These are phyloP conservation scores for Paramecium biaurelia DNA, from an alignment of 73 alveolate species.

Conservation along the genomic window DNA sequence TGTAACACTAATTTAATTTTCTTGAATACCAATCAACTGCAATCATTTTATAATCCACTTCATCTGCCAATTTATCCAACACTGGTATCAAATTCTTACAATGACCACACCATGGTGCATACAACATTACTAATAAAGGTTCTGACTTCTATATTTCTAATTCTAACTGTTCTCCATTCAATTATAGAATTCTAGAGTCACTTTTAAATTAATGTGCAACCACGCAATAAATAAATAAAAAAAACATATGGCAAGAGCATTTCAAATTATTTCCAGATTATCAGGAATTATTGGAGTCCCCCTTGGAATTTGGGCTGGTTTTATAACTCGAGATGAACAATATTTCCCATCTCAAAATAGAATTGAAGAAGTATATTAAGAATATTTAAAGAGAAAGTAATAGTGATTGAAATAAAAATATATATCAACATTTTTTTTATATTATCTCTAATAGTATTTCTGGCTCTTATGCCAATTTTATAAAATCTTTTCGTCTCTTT, in stretches of 20 bases:
- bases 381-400: not conserved
- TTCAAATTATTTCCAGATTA: not conserved
- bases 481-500: slow-evolving; percentile 12
- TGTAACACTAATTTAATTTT: not conserved
- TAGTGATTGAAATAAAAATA: not conserved
- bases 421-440: slow-evolving; percentile 24
- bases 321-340: slow-evolving; percentile 23
- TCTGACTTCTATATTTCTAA: not conserved
- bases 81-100: slow-evolving; percentile 58
- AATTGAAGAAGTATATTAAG: slow-evolving; percentile 34
- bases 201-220: not conserved
- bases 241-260: slow-evolving; percentile 23
- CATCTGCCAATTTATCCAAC: slow-evolving; percentile 54
- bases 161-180: not conserved
- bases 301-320: slow-evolving; percentile 26
- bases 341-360: slow-evolving; percentile 40
- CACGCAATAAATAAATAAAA: slow-evolving; percentile 39
- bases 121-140: slow-evolving; percentile 28
- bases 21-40: slow-evolving; percentile 11
- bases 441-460: slow-evolving; percentile 36
- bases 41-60: slow-evolving; percentile 18
- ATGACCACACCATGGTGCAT: slow-evolving; percentile 66
- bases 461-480: slow-evolving; percentile 12
- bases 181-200: not conserved
- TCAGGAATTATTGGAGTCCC: slow-evolving; percentile 34